Evolutionary conservation across 2,329 filamentous ascomycete species (phyloP), one percentile per base, ranked within the genome.

Genomic region (Trichoderma harzianum): DNA sequence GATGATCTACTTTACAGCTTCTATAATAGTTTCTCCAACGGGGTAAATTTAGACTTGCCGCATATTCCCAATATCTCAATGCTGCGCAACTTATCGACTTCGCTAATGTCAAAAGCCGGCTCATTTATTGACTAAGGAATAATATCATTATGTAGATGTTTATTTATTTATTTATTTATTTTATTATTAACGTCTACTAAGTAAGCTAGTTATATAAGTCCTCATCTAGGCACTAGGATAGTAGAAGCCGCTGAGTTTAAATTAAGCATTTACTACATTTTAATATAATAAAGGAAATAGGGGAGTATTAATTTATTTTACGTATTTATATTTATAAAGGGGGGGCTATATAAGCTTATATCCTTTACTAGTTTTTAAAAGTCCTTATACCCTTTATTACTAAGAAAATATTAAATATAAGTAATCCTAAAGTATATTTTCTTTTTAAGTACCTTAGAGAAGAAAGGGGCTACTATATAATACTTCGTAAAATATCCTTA

Each of bases 151-250:
- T n/a, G n/a, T n/a, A n/a, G n/a, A n/a, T n/a, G n/a, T n/a, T n/a
- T n/a, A n/a, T n/a, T n/a, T n/a, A n/a, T 39, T 39, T 39, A 7
- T 39, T 39, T 39, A 43, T 43, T 43, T 43, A 7, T 43, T 43
- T 43, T 43, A 43, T 65, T 65, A 65, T 65, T 53, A 65, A 65
- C 18, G 12, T 51, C 21, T 10, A 67, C 7, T 53, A 57, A 67
- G 64, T 67, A 67, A 57, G 10, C 30, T 67, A 67, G 14, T 67
- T 67, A 67, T 28, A 67, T 67, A 66, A 34, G 28, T 66, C 63
- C 18, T 21, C 24, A 32, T 53, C 8, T 66, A 51, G 47, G 43
- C 7, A 66, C 2, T 67, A 67, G 12, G 47, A 67, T 7, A 18
- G 39, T 67, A 67, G 14, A 12, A 67, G 47, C 47, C 5, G 12